Evolutionary conservation across 306 rosid species (phyloP), one percentile per base, ranked within the genome.

Genomic region (Prunus dulcis): DNA sequence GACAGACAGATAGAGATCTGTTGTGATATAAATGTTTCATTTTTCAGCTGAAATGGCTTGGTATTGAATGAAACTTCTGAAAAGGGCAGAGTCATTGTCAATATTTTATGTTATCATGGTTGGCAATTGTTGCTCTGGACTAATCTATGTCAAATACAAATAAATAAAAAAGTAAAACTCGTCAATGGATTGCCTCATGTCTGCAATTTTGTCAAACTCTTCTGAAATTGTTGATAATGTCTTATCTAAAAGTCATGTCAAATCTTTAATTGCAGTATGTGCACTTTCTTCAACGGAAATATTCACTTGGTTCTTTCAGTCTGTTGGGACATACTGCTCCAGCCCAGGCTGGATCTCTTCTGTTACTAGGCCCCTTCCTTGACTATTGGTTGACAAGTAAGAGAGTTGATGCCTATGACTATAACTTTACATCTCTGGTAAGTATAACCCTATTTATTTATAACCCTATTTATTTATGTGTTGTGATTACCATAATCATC

Each of bases 261-360:
- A 84, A 78, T 73, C 38, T 32, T 74, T 19, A 47, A 25, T 12
- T 87, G 91, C 91, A 93, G 97, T 91, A 91, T 81, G 98, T 93
- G 62, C 98, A 93, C 76, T 91, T 76, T 81, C 98, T 93, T 79
- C 97, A 89, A 81, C 84, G 97, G 81, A 93, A 93, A 84, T 93
- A 93, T 87, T 87, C 93, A 41, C 86, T 91, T 9, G 81, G 96
- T 76, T 93, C 98, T 73, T 93, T 91, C 92, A 93, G 80, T 86
- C 89, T 93, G 64, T 80, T 93, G 89, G 97, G 98, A 61, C 98
- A 93, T 60, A 93, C 98, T 45, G 98, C 98, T 64, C 97, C 98
- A 6, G 97, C 93, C 5, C 98, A 93, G 80, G 97, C 98, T 7
- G 87, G 73, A 55, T 86, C 97, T 0, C 88, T 93, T 58, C 69